phyloP scores from a whole-genome alignment of 768 basidiomycete species.

The Macrolepiota albuminosa region DNA sequence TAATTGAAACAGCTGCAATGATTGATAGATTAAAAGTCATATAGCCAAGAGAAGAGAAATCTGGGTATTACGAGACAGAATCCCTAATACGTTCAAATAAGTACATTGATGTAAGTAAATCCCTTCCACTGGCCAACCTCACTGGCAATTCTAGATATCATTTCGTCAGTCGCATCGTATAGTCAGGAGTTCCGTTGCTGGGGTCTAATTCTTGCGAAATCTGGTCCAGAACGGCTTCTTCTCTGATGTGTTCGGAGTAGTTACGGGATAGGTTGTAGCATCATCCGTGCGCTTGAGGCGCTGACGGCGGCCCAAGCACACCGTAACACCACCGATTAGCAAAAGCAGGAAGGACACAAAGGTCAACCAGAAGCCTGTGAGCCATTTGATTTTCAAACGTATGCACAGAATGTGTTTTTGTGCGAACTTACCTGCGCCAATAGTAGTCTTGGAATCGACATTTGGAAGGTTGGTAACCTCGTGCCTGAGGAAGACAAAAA shows the following conservation, averaged over 20 bases:
- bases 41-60: not conserved
- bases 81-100: not conserved
- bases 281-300: conserved; percentile 48
- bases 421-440: conserved; percentile 54
- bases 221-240: conserved; percentile 27
- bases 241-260: conserved; percentile 26
- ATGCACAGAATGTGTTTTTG: not conserved
- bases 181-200: not conserved
- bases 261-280: conserved; percentile 31
- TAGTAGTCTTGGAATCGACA: conserved; percentile 40
- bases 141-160: not conserved
- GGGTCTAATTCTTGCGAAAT: conserved; percentile 32
- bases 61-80: not conserved
- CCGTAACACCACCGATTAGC: conserved; percentile 59
- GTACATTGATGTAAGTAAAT: not conserved
- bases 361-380: conserved; percentile 70
- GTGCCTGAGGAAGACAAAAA: conserved; percentile 58
- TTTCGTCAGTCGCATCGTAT: not conserved
- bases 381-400: not conserved
- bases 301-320: conserved; percentile 66
- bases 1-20: not conserved
- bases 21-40: not conserved
- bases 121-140: not conserved
- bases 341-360: conserved; percentile 62
- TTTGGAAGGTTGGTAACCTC: conserved; percentile 47